Base-by-base conservation (phyloP, 2,329 filamentous ascomycete species). In the Coniochaeta sp. region DNA sequence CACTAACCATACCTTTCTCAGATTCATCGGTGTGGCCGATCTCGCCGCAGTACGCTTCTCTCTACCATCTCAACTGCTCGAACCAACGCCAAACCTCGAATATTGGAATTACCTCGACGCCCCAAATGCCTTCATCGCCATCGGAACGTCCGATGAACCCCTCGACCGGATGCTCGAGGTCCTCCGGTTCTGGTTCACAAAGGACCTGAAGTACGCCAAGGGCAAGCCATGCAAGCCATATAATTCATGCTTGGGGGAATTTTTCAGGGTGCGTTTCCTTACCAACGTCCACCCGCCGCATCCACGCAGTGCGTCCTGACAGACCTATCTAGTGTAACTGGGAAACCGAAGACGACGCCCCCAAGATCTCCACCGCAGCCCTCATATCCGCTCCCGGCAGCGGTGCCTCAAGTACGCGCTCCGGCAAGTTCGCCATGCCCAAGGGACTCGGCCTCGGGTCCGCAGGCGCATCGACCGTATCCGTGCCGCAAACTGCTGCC, bases 31-130 rank as follows among this genome's bases (percentile, higher is more conserved):
- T 67, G 95, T 99, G 61, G 82, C 93, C 66, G 95, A 99, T 76
- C 95, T 99, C 70, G 95, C 95, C 61, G 86, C 92, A 60, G 93
- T 98, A 64, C 90, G 95, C 67, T 99, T 99, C 78, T 98, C 93
- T 17, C 83, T 99, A 58, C 95, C 95, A 24, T 92, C 95, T 58
- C 93, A 98, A 76, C 86, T 99, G 50, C 84, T 99, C 70, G 95
- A 99, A 74, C 95, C 95, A 38, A 96, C 91, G 4, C 95, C 95
- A 58, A 99, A 99, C 74, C 81, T 99, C 72, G 95, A 99, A 79
- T 99, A 98, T 78, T 99, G 95, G 95, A 96, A 96, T 70, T 99
- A 99, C 71, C 82, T 99, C 72, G 95, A 99, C 75, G 86, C 92
- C 67, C 93, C 93, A 24, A 96, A 96, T 74, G 91, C 93, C 56